Evolutionary conservation across 75 land plant species (phyloP).

Genomic region (Pinus tabuliformis): DNA sequence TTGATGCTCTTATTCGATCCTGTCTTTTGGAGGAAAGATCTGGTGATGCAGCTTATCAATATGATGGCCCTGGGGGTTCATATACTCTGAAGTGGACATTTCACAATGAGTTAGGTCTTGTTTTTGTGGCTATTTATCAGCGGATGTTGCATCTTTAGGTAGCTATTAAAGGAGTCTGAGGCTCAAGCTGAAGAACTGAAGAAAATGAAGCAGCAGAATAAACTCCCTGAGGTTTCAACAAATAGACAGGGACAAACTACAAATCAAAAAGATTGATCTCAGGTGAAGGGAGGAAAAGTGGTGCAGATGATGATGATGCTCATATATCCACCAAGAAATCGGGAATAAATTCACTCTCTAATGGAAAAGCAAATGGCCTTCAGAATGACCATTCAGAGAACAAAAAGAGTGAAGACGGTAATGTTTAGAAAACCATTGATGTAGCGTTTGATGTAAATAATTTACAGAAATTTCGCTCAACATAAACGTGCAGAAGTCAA

Average conservation of each 20-base stretch:
- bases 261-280: conserved; percentile 23
- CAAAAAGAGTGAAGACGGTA: conserved; percentile 31
- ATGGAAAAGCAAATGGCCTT: conserved; percentile 25
- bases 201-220: conserved; percentile 45
- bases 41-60: conserved; percentile 72
- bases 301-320: conserved; percentile 49
- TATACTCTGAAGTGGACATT: conserved; percentile 98
- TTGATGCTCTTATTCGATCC: conserved; percentile 90
- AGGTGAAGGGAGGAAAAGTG: conserved; percentile 33
- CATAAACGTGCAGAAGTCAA: no score
- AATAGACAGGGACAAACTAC: conserved; percentile 35
- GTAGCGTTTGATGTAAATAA: conserved; percentile 95
- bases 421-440: conserved; percentile 23
- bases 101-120: conserved; percentile 94
- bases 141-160: conserved; percentile 81
- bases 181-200: conserved; percentile 76
- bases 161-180: conserved; percentile 87
- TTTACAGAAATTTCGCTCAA: conserved; percentile 67
- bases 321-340: conserved; percentile 21
- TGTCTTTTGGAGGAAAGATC: conserved; percentile 96
- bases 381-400: conserved; percentile 16
- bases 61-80: conserved; percentile 73
- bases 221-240: conserved; percentile 9
- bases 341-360: conserved; percentile 12
- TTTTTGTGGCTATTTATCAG: conserved; percentile 96